Base-by-base conservation (phyloP, 2,329 filamentous ascomycete genomes). In the Myotisia sp. region DNA sequence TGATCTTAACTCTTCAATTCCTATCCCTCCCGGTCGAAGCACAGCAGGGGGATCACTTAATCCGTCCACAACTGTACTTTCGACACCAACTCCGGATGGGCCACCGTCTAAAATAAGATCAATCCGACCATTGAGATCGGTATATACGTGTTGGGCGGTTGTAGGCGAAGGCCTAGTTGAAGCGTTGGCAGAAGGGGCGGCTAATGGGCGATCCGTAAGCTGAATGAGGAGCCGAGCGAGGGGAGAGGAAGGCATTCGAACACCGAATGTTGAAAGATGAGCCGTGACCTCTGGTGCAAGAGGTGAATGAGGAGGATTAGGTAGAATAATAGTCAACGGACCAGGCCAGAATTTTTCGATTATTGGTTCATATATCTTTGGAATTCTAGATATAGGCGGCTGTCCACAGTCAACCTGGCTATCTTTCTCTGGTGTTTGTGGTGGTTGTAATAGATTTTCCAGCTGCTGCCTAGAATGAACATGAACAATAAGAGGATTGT, bases 41-140 rank as follows among this genome's bases (percentile, higher is more conserved):
- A 98, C 74, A 2, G 78, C 72, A 0, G 90, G 90, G 5, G 87
- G 86, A 30, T 70, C 60, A 38, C 74, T 83, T 9, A 95, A 62
- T 0, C 90, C 90, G 50, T 95, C 90, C 1, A 98, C 85, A 1
- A 98, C 90, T 0, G 90, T 98, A 53, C 85, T 94, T 59, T 98
- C 90, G 1, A 98, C 85, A 1, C 90, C 90, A 7, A 98, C 84
- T 13, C 70, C 68, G 48, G 86, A 95, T 0, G 76, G 61, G 0
- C 90, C 90, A 2, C 87, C 90, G 45, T 98, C 87, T 0, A 98
- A 63, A 37, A 98, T 90, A 4, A 87, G 65, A 47, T 81, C 75
- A 43, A 98, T 92, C 31, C 78, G 72, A 0, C 84, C 84, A 23
- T 76, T 58, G 7, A 98, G 64, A 52, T 98, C 90, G 41, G 92